Conservation (phyloP, 23 red algal genomes). For the Gracilaria gracilis region DNA sequence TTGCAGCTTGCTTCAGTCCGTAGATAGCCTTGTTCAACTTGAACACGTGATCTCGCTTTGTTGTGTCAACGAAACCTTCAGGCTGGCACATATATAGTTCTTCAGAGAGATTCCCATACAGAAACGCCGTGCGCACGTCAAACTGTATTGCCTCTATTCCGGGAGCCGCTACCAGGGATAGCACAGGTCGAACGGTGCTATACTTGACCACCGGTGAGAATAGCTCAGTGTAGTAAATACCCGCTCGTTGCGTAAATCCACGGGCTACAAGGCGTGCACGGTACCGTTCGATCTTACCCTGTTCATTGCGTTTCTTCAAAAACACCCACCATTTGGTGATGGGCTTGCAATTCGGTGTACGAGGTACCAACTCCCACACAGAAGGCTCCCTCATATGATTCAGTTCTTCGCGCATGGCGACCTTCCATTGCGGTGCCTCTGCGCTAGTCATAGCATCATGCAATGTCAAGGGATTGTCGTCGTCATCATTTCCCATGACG, state of each 20-base stretch:
- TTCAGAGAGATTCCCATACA: not conserved
- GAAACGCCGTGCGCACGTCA: constrained; percentile 5
- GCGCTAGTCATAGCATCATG: not conserved
- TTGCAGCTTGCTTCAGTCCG: constrained; percentile 18
- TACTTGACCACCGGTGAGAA: not conserved
- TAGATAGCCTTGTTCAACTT: not conserved
- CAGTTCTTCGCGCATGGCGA: not conserved
- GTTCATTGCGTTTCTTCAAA: not conserved
- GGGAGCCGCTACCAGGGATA: not conserved
- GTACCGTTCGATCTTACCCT: not conserved
- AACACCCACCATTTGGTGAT: not conserved
- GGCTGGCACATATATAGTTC: constrained; percentile 22
- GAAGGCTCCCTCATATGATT: not conserved
- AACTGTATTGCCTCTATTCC: not conserved
- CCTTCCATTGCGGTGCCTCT: not conserved
- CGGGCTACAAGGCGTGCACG: not conserved
- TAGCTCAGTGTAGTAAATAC: not conserved
- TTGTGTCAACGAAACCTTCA: not conserved
- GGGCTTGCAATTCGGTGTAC: not conserved
- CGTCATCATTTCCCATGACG: not conserved
- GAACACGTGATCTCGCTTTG: not conserved
- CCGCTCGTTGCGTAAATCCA: not conserved
- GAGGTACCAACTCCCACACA: not conserved
- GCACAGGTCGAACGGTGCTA: not conserved
- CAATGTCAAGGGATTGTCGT: not conserved